These are phyloP conservation scores for Stellera chamaejasme DNA, from an alignment of 345 rosid genomes.

Conservation along the genomic window DNA sequence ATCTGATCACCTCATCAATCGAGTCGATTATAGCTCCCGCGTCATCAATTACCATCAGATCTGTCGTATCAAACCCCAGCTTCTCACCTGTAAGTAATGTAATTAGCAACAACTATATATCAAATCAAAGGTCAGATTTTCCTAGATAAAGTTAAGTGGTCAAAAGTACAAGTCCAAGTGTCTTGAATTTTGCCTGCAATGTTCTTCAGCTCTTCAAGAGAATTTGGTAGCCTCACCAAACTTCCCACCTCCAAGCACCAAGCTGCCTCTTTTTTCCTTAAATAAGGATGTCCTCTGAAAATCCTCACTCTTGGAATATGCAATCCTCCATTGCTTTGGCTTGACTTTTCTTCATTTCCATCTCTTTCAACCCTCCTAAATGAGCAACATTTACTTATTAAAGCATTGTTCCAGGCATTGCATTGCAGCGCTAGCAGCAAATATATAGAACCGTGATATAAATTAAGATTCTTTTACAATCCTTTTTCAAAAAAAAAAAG, in stretches of 20 bases:
- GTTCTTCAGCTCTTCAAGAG: conserved; percentile 69
- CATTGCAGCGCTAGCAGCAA: too few relatives aligned
- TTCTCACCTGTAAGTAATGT: conserved; percentile 39
- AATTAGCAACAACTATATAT: not conserved
- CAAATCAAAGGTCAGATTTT: not conserved
- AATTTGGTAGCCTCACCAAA: conserved; percentile 51
- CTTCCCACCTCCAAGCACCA: conserved; percentile 42
- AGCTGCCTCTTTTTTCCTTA: conserved; percentile 30
- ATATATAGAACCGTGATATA: too few relatives aligned
- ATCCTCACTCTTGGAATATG: conserved; percentile 16
- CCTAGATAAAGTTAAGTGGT: not conserved
- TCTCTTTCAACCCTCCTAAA: conserved; percentile 19
- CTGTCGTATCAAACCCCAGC: conserved; percentile 54
- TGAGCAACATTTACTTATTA: too few relatives aligned
- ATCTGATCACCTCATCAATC: conserved; percentile 79
- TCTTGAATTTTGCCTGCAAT: conserved; percentile 46
- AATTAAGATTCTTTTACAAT: too few relatives aligned
- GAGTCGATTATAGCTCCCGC: conserved; percentile 78
- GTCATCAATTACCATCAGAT: conserved; percentile 46
- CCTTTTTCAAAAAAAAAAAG: too few relatives aligned
- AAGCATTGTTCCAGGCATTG: too few relatives aligned
- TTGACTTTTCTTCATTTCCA: conserved; percentile 9
- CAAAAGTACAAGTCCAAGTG: not conserved
- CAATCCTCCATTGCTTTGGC: conserved; percentile 33
- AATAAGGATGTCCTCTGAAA: conserved; percentile 66